phyloP scores from a whole-genome alignment of 192 early-diverging fungal genomes.

The Backusella australiensis region DNA sequence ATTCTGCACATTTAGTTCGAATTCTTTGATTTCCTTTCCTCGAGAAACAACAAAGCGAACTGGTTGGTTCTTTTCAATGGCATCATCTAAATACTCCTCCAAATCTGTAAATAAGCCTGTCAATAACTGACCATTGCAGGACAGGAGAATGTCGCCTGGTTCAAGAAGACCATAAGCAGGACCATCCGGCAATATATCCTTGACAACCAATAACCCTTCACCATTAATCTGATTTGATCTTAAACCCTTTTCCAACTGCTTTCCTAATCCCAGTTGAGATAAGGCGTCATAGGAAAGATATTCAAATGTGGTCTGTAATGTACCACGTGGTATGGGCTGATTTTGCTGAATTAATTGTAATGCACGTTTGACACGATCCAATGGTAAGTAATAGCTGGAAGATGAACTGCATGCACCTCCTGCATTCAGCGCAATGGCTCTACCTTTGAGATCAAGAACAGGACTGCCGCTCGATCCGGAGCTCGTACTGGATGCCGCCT shows the following conservation, averaged over 20 bases:
- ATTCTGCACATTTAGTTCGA: conserved; percentile 56
- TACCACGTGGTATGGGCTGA: conserved; percentile 62
- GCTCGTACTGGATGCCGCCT: conserved; percentile 70
- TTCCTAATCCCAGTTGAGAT: conserved; percentile 64
- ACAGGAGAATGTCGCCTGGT: conserved; percentile 69
- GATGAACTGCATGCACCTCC: conserved; percentile 70
- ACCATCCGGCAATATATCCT: conserved; percentile 60
- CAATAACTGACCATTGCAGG: conserved; percentile 55
- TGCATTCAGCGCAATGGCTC: conserved; percentile 70
- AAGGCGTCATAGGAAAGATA: conserved; percentile 69
- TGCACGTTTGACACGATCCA: conserved; percentile 71
- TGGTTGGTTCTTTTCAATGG: conserved; percentile 38
- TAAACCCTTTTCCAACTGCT: conserved; percentile 56
- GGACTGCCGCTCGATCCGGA: conserved; percentile 79
- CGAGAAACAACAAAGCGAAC: conserved; percentile 56
- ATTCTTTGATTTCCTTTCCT: conserved; percentile 38
- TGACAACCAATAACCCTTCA: conserved; percentile 64
- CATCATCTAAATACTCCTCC: conserved; percentile 56
- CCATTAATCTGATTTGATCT: conserved; percentile 43
- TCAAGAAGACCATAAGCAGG: conserved; percentile 57
- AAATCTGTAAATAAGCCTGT: conserved; percentile 63
- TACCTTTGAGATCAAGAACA: conserved; percentile 68
- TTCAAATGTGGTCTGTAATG: conserved; percentile 68
- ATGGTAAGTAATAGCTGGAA: conserved; percentile 72
- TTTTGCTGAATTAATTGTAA: conserved; percentile 57